Percentiles rank a stretch among this genome's conserved stretches.
phyloP scores from a whole-genome alignment of 192 early-diverging fungal genomes.

The Backusella tarrabulga region DNA sequence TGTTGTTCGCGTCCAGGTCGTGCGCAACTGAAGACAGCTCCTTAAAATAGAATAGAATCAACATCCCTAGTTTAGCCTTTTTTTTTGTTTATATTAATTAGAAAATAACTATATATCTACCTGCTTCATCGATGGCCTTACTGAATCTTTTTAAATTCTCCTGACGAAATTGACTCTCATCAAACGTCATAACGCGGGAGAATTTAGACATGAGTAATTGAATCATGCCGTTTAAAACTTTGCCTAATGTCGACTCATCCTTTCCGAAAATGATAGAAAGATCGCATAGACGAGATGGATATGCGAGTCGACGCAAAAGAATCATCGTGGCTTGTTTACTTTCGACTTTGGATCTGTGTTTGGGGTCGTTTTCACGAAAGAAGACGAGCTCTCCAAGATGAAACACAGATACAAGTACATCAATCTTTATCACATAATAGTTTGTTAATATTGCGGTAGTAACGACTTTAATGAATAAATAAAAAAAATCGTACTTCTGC shows the following conservation, averaged over 20 bases:
- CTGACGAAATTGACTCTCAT: not conserved
- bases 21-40: no score
- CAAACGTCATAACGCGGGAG: not conserved
- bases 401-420: not conserved
- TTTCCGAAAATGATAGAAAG: not conserved
- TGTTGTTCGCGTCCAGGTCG: no score
- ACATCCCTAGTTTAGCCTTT: no score
- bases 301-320: not conserved
- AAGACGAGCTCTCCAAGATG: not conserved
- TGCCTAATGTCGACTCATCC: not conserved
- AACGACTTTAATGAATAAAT: not conserved
- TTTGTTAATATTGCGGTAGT: not conserved
- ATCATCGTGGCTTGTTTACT: not conserved
- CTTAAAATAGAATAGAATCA: no score
- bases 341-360: not conserved
- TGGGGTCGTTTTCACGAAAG: not conserved
- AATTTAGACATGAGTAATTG: not conserved
- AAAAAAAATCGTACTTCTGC: no score
- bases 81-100: no score
- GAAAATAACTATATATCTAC: not conserved
- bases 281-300: not conserved
- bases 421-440: not conserved
- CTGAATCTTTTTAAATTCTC: not conserved
- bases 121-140: not conserved
- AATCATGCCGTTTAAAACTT: not conserved